phyloP scores from a whole-genome alignment of 495 filamentous ascomycete species.

The Penicillium robsamsonii region DNA sequence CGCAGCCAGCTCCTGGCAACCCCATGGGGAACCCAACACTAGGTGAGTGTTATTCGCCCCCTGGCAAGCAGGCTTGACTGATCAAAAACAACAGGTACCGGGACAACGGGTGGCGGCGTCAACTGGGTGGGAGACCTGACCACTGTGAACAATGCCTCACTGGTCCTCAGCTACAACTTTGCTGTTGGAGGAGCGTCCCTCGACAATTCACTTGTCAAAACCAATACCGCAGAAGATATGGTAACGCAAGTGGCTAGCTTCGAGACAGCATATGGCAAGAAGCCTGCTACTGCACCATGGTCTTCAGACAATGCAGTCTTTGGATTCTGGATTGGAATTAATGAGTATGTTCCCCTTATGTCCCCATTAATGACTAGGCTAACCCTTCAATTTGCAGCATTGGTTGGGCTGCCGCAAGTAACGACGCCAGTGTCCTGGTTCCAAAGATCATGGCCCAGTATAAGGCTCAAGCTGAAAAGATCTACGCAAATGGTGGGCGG shows the following conservation, averaged over 20 bases:
- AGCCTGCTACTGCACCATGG: constrained; percentile 55
- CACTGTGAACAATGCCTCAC: constrained; percentile 51
- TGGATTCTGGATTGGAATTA: constrained; percentile 75
- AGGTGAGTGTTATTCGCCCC: constrained; percentile 17
- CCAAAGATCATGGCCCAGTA: constrained; percentile 58
- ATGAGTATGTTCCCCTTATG: constrained; percentile 48
- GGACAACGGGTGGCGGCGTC: constrained; percentile 49
- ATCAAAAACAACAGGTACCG: constrained; percentile 33
- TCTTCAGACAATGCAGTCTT: constrained; percentile 59
- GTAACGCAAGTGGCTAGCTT: constrained; percentile 32
- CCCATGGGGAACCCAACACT: constrained; percentile 71
- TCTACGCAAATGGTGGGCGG: constrained; percentile 64
- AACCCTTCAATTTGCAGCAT: constrained; percentile 34
- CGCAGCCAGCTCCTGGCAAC: constrained; percentile 60
- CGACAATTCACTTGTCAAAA: constrained; percentile 45
- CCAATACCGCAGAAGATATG: constrained; percentile 26
- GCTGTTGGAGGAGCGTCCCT: constrained; percentile 58
- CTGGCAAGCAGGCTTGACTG: neutral
- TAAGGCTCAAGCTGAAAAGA: constrained; percentile 49
- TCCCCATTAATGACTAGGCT: neutral
- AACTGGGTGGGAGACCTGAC: constrained; percentile 59
- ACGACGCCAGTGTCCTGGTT: constrained; percentile 44
- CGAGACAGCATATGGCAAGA: constrained; percentile 25
- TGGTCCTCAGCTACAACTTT: constrained; percentile 55
- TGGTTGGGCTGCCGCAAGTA: constrained; percentile 59